phyloP scores from a whole-genome alignment of 2,329 filamentous ascomycete genomes.

The Penicillium sp. region DNA sequence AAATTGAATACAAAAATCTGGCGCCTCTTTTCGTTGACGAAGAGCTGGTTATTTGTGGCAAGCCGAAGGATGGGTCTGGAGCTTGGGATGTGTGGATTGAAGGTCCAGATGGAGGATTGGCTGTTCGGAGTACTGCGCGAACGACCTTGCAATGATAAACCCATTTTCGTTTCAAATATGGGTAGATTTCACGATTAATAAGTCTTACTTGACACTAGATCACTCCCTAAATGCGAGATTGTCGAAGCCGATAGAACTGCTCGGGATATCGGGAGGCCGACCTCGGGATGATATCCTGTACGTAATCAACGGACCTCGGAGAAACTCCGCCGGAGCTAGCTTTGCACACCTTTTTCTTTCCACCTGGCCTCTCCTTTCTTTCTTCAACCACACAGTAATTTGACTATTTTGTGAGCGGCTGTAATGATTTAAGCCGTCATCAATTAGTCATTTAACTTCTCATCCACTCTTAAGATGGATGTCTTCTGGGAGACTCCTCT shows the following conservation, averaged over 20 bases:
- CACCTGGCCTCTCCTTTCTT: conserved; percentile 18
- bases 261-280: background rate
- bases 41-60: conserved; percentile 67
- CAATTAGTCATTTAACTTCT: conserved; percentile 17
- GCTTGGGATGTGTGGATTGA: conserved; percentile 67
- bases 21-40: conserved; percentile 76
- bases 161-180: no score
- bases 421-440: conserved; percentile 14
- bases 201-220: no score
- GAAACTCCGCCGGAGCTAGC: conserved; percentile 15
- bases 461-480: conserved; percentile 49
- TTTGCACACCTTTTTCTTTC: conserved; percentile 23
- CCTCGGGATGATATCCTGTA: background rate
- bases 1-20: conserved; percentile 76
- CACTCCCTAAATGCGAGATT: no score
- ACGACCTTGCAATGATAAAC: conserved; percentile 12
- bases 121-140: conserved; percentile 58
- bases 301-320: conserved; percentile 16
- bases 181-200: no score
- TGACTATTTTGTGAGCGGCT: conserved; percentile 5
- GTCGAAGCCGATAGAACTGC: background rate
- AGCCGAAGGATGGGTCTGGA: conserved; percentile 44
- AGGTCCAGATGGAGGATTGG: conserved; percentile 59
- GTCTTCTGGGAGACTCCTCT: conserved; percentile 65
- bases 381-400: conserved; percentile 6